phyloP scores from a whole-genome alignment of 345 rosid genomes.

The Clarkia xantiana region DNA sequence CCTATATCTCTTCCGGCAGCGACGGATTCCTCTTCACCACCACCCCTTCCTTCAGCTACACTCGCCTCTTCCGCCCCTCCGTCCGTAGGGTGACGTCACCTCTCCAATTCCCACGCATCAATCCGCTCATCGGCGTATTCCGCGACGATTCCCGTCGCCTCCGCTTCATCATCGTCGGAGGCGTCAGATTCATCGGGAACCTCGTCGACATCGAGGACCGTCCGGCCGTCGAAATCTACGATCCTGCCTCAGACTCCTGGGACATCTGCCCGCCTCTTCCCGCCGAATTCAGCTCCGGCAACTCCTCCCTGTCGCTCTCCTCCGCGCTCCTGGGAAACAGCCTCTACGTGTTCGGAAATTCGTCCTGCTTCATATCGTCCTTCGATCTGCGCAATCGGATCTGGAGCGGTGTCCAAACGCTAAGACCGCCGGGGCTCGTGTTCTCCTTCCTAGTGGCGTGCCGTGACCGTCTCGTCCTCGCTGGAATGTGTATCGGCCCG shows the following conservation, averaged over 20 bases:
- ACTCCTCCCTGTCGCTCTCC: slow-evolving; percentile 41
- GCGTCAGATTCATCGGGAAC: slow-evolving; percentile 50
- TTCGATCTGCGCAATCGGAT: slow-evolving; percentile 38
- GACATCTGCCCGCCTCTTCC: slow-evolving; percentile 63
- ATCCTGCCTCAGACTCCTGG: slow-evolving; percentile 49
- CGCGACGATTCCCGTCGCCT: slow-evolving; percentile 2
- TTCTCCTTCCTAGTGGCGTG: slow-evolving; percentile 56
- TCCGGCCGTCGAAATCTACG: slow-evolving; percentile 53
- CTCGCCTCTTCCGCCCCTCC: slow-evolving; percentile 32
- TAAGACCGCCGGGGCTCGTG: slow-evolving; percentile 59
- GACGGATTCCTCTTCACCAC: slow-evolving; percentile 61
- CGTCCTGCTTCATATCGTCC: slow-evolving; percentile 36
- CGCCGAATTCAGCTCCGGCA: slow-evolving; percentile 44
- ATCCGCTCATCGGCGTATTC: slow-evolving; percentile 51
- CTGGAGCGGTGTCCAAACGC: slow-evolving; percentile 59
- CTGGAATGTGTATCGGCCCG: slow-evolving; percentile 40
- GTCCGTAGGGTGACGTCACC: slow-evolving; percentile 42
- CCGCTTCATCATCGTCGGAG: slow-evolving; percentile 56
- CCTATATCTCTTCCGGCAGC: slow-evolving; percentile 29
- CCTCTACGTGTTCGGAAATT: slow-evolving; percentile 59
- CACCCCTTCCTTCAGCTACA: slow-evolving; percentile 46
- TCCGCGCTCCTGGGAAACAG: slow-evolving; percentile 37
- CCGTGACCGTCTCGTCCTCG: slow-evolving; percentile 44
- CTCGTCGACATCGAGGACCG: slow-evolving; percentile 73
- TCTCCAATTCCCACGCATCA: slow-evolving; percentile 36